Base-by-base conservation (phyloP, 192 early-diverging fungal species). In the Chytriomyces sp. region DNA sequence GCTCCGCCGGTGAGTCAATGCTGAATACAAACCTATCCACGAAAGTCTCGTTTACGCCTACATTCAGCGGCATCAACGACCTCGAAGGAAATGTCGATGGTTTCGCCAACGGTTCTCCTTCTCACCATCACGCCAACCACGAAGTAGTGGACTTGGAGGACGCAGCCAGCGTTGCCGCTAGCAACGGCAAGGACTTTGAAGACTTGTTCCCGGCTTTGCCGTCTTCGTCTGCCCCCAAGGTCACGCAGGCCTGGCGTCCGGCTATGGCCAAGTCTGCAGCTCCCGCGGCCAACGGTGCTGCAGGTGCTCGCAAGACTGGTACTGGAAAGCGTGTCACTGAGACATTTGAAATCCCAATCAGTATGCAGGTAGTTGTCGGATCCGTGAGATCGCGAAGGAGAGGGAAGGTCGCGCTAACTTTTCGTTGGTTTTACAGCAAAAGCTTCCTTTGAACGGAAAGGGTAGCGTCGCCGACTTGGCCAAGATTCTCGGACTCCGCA, bases 161-260 rank as follows among this genome's bases (percentile, higher is more conserved):
- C 57, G 66, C 39, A n/a, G 44, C 25, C n/a, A 34, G 60, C 38
- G 40, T n/a, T 52, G 55, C 36, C 6, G n/a, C 37, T n/a, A 28
- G 32, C 31, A n/a, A n/a, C n/a, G 19, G 5, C 6, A 70, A 75
- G 17, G 90, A 91, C 74, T 75, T 91, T 33, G 85, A 85, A 68
- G 88, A 88, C 34, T 85, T 91, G 65, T 94, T 96, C 79, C 93
- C 94, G 3, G 84, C 92, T 37, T 80, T 94, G 17, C 87, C 90
- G 52, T 76, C 83, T 52, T 72, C 84, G 0, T 77, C 88, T 37
- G 59, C 78, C 60, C 76, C 57, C n/a, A 69, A 59, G 22, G 6
- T 38, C 26, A 39, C 59, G 25, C 55, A 57, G 36, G 52, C 73
- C 5, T 67, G 75, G 74, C 25, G 70, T n/a, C 70, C 69, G n/a